Percentiles rank a stretch among this genome's conserved stretches.
phyloP scores from a whole-genome alignment of 495 filamentous ascomycete species.

The Trichocladium antarcticum region DNA sequence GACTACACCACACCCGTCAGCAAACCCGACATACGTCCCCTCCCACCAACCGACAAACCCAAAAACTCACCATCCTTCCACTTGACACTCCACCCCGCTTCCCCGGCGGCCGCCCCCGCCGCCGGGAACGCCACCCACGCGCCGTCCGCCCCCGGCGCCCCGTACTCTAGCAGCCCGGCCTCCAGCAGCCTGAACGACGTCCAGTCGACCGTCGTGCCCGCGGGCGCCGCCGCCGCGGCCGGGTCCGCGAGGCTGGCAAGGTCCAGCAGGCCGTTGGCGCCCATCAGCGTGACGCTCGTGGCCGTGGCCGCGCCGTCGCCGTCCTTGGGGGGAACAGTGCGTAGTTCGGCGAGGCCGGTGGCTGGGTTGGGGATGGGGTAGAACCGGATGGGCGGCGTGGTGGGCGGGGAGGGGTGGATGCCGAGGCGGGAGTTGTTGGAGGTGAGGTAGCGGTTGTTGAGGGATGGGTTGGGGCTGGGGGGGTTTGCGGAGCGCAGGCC shows the following conservation, averaged over 20 bases:
- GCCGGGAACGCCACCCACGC: conserved; percentile 30
- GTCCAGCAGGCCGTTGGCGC: conserved; percentile 25
- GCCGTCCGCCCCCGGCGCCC: conserved; percentile 20
- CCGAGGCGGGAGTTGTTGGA: conserved; percentile 9
- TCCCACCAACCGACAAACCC: background rate
- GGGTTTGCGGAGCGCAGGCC: background rate
- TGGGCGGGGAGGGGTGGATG: conserved; percentile 4
- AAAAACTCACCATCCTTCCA: conserved; percentile 28
- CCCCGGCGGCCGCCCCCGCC: background rate
- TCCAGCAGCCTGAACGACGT: conserved; percentile 24
- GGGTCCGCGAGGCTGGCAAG: conserved; percentile 31
- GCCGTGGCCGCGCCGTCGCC: conserved; percentile 11
- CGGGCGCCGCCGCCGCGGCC: conserved; percentile 13
- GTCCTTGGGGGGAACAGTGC: conserved; percentile 24
- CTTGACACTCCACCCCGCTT: conserved; percentile 26
- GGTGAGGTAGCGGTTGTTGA: conserved; percentile 9
- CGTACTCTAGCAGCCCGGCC: background rate
- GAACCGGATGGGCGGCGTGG: background rate
- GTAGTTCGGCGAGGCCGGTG: conserved; percentile 24
- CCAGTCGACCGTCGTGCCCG: conserved; percentile 25
- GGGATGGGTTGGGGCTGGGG: conserved; percentile 5
- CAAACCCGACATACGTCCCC: background rate
- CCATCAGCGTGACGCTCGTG: conserved; percentile 27
- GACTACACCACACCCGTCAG: conserved; percentile 12
- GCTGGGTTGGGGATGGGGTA: conserved; percentile 8